Evolutionary conservation across 345 rosid genomes (phyloP).

Genomic region (Pistacia atlantica): DNA sequence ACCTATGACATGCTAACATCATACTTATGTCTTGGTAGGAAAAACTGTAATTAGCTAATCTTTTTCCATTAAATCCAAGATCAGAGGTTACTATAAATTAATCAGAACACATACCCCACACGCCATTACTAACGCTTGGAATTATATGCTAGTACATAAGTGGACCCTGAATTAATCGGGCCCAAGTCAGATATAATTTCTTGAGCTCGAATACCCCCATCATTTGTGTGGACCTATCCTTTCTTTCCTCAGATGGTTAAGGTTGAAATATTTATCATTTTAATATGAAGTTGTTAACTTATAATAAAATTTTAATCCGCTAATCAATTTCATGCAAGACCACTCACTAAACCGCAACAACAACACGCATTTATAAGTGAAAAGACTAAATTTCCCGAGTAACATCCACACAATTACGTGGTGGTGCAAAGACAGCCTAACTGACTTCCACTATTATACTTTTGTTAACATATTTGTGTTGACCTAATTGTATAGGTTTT

Average conservation of each 20-base stretch:
- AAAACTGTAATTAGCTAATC: no score
- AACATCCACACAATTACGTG: constrained; percentile 5
- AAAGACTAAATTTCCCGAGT: neutral
- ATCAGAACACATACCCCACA: neutral
- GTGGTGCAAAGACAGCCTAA: constrained; percentile 6
- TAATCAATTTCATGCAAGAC: neutral
- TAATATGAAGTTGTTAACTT: neutral
- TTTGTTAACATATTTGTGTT: neutral
- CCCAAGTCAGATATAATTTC: neutral
- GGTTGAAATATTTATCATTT: neutral
- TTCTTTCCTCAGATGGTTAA: neutral
- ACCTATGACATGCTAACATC: neutral
- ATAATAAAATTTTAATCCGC: neutral
- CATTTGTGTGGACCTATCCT: neutral
- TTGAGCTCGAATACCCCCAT: neutral
- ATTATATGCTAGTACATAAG: neutral
- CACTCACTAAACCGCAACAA: neutral
- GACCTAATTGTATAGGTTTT: neutral
- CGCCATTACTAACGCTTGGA: neutral
- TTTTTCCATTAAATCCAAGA: no score
- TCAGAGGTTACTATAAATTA: neutral
- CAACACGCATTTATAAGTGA: neutral
- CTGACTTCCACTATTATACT: constrained; percentile 24
- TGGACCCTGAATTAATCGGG: neutral
- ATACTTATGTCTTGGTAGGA: neutral